Base-by-base conservation (phyloP, 331 rosid genomes). In the Acacia concinna region DNA sequence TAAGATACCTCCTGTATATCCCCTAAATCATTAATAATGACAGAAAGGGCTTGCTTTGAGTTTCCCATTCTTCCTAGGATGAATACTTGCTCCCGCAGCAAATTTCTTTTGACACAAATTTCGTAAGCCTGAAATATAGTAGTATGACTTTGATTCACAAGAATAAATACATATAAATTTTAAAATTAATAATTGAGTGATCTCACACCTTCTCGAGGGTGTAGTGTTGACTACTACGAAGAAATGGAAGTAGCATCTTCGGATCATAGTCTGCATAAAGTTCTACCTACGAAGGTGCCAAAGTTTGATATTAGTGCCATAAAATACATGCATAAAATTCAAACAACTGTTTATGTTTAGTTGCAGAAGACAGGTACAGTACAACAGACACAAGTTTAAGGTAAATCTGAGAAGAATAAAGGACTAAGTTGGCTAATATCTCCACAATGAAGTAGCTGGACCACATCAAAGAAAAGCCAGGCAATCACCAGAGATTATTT, bases 21-120 rank as follows among this genome's bases (percentile, higher is more conserved):
- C 56, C 97, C 97, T 72, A 93, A 81, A 30, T 88, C 86, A 84
- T 88, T 86, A 57, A 93, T 91, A 87, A 89, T 88, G 37, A 93
- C 87, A 81, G 94, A 82, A 21, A 93, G 90, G 51, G 97, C 97
- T 83, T 89, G 91, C 81, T 88, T 93, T 25, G 94, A 66, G 80
- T 93, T 93, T 78, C 97, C 97, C 97, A 93, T 93, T 82, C 97
- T 89, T 82, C 97, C 97, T 74, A 93, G 93, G 87, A 93, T 84
- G 86, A 91, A 93, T 17, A 93, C 94, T 87, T 89, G 89, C 88
- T 93, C 97, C 88, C 86, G 89, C 75, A 91, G 69, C 56, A 88
- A 94, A 79, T 87, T 85, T 86, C 83, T 84, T 73, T 76, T 81
- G 40, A 83, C 30, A 77, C 93, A 91, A 83, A 87, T 87, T 38